Conservation (phyloP, 352 stramenopile species). For the Pythium apleroticum region DNA sequence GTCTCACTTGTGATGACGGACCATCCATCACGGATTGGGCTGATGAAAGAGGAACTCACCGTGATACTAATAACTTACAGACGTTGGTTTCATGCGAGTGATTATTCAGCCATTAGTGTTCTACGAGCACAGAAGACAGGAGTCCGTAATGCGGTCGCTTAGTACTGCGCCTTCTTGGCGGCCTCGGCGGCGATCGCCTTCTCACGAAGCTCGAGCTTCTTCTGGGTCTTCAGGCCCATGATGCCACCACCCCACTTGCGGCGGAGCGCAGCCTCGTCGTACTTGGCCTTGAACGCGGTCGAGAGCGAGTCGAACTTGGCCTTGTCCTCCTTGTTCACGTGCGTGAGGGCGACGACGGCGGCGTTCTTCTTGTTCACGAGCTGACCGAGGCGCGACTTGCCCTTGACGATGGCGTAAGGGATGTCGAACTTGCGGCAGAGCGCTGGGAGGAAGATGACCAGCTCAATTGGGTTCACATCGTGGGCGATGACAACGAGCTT, state of each 20-base stretch:
- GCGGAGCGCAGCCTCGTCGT: constrained; percentile 92
- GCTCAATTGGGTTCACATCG: constrained; percentile 98
- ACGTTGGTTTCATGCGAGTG: constrained; percentile 16
- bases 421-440: constrained; percentile 99
- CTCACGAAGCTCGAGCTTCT: constrained; percentile 98
- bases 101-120: constrained; percentile 58
- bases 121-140: constrained; percentile 7
- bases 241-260: constrained; percentile 99
- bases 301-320: constrained; percentile 94
- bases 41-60: no score
- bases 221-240: constrained; percentile 99
- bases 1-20: not conserved
- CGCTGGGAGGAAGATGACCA: constrained; percentile 97
- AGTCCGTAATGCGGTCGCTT: constrained; percentile 32
- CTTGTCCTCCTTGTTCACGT: constrained; percentile 98
- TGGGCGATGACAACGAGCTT: constrained; percentile 99
- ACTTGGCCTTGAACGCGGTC: constrained; percentile 94
- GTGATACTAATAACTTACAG: no score
- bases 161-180: constrained; percentile 98
- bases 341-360: constrained; percentile 94
- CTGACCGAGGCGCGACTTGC: constrained; percentile 97
- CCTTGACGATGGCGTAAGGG: constrained; percentile 99
- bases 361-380: constrained; percentile 99
- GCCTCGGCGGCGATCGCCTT: constrained; percentile 97
- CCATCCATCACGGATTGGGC: no score